Percentiles rank a stretch among this genome's conserved stretches.
phyloP scores from a whole-genome alignment of 2,329 filamentous ascomycete species.

The Fusarium palustre region DNA sequence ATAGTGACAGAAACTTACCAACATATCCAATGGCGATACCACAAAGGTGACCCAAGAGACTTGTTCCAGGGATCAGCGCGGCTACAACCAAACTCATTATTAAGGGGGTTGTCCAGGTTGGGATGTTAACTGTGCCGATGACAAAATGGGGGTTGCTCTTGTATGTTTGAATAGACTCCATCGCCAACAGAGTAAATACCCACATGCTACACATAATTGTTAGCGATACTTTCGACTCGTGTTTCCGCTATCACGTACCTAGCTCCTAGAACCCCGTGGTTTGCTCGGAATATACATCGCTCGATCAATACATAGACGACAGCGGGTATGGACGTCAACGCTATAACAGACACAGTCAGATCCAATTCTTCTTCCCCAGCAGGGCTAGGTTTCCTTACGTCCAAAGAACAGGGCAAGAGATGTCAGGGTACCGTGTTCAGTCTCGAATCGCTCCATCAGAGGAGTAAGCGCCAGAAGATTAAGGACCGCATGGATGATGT shows the following conservation, averaged over 20 bases:
- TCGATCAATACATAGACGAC: slow-evolving; percentile 84
- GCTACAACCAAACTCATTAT: slow-evolving; percentile 78
- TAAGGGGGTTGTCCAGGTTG: slow-evolving; percentile 93
- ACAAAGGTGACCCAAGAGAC: slow-evolving; percentile 87
- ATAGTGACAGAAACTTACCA: slow-evolving; percentile 66
- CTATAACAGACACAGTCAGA: slow-evolving; percentile 56
- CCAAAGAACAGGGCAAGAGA: slow-evolving; percentile 90
- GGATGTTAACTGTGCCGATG: slow-evolving; percentile 74
- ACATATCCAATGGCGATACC: slow-evolving; percentile 87
- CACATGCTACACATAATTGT: slow-evolving; percentile 72
- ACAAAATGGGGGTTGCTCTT: slow-evolving; percentile 82
- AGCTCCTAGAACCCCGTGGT: slow-evolving; percentile 82
- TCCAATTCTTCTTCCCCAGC: neutral
- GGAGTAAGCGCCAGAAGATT: slow-evolving; percentile 86
- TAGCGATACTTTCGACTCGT: neutral
- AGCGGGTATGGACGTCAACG: slow-evolving; percentile 84
- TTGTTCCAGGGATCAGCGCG: slow-evolving; percentile 82
- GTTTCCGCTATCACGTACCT: slow-evolving; percentile 67
- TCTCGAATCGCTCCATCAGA: slow-evolving; percentile 93
- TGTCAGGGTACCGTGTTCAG: slow-evolving; percentile 89
- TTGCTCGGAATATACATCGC: slow-evolving; percentile 74
- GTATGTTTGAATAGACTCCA: slow-evolving; percentile 88
- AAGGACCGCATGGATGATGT: slow-evolving; percentile 82
- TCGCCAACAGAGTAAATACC: slow-evolving; percentile 88
- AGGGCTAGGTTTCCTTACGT: slow-evolving; percentile 69